These are phyloP conservation scores for Suillus brevipes DNA, from an alignment of 768 basidiomycete species.

Conservation along the genomic window DNA sequence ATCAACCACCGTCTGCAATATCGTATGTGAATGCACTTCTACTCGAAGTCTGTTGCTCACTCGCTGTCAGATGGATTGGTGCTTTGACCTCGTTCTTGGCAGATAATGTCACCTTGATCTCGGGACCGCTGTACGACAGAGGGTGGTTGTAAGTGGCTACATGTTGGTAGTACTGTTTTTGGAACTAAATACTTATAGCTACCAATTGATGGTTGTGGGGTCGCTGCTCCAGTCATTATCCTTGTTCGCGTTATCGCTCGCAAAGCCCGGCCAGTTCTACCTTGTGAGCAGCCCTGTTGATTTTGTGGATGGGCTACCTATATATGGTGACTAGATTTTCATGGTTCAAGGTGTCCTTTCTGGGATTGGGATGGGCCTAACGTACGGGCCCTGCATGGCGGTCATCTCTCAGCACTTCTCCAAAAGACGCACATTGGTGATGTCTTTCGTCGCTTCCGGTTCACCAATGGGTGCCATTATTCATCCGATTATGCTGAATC, in stretches of 20 bases:
- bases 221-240: conserved; percentile 20
- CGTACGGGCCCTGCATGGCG: conserved; percentile 45
- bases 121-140: conserved; percentile 34
- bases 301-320: not conserved
- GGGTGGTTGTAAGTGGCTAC: conserved; percentile 28
- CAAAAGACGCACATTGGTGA: conserved; percentile 40
- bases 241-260: conserved; percentile 42
- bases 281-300: conserved; percentile 26
- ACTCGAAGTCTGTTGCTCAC: conserved; percentile 27
- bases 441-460: conserved; percentile 47
- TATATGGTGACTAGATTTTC: conserved; percentile 33
- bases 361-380: conserved; percentile 44
- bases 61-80: conserved; percentile 34
- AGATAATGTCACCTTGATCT: conserved; percentile 26
- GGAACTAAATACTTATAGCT: conserved; percentile 4
- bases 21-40: conserved; percentile 20
- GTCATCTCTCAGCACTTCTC: conserved; percentile 48
- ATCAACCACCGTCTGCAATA: conserved; percentile 29
- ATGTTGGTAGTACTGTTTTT: not conserved
- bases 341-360: conserved; percentile 44
- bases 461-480: conserved; percentile 54
- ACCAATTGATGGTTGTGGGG: conserved; percentile 15
- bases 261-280: conserved; percentile 37
- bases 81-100: conserved; percentile 34
- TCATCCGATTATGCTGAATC: conserved; percentile 66